A percentile compares a stretch with the other conserved stretches of the same genome.
Evolutionary conservation across 371 early-diverging fungal species (phyloP).

Genomic region (Apophysomyces trapeziformis): DNA sequence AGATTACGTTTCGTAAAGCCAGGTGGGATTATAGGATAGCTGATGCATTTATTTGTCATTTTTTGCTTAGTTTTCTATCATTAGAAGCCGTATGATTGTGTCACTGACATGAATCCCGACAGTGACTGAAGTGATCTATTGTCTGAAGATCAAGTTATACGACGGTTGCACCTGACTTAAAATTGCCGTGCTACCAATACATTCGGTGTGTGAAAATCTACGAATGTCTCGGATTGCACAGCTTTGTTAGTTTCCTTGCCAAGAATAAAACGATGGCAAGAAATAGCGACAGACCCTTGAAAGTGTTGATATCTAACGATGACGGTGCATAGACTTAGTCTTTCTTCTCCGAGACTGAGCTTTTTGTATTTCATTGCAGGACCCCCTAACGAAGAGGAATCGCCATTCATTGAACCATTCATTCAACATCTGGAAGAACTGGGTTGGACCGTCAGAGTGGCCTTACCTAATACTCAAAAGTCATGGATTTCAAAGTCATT

Average conservation of each 20-base stretch:
- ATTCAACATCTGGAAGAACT: conserved; percentile 40
- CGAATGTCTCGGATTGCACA: neutral
- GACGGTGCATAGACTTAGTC: conserved; percentile 31
- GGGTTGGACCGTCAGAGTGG: conserved; percentile 52
- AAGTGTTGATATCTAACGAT: conserved; percentile 43
- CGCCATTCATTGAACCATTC: conserved; percentile 49
- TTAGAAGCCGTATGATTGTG: no score
- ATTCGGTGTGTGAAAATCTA: no score
- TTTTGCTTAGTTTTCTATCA: no score
- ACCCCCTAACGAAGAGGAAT: conserved; percentile 42
- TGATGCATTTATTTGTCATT: no score
- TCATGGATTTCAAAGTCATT: conserved; percentile 56
- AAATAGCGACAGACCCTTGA: conserved; percentile 19
- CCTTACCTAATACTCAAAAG: conserved; percentile 48
- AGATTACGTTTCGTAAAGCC: neutral
- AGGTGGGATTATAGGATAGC: no score
- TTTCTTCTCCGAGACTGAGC: neutral
- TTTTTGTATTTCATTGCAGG: conserved; percentile 22
- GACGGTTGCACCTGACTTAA: no score
- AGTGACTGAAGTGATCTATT: no score
- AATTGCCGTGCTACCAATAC: no score
- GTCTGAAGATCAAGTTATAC: no score
- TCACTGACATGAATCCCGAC: no score
- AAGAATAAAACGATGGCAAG: neutral
- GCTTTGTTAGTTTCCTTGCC: no score